Evolutionary conservation across 106 monocot species (phyloP), one percentile per base, ranked within the genome.

Genomic region (Xerophyta viscosa): DNA sequence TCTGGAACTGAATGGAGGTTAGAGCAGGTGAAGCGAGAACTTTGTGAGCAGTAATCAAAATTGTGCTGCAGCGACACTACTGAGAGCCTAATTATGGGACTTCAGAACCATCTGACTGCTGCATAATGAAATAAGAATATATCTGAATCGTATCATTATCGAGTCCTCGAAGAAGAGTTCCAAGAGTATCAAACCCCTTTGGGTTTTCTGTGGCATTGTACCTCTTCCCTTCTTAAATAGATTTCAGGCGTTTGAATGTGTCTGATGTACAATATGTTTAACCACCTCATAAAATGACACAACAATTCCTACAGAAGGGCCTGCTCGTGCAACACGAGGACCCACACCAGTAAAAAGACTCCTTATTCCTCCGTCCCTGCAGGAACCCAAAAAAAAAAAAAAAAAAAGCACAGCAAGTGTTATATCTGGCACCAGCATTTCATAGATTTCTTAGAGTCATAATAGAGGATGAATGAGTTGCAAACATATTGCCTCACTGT

Each of bases 301-400:
- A 13, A 96, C 94, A 20, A 96, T 96, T 15, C 94, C 94, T 27
- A 96, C 94, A 11, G 94, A 96, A 31, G 94, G 94, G 2, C 94
- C 94, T 12, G 94, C 84, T 27, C 94, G 88, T 8, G 41, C 94
- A 24, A 96, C 94, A 30, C 94, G 84, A 2, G 94, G 94, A 17
- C 84, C 88, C 31, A 76, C 75, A 51, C 94, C 94, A 3, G 70
- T 85, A 52, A 94, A 94, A 18, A 94, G 75, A 20, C 84, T 84
- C 57, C 78, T 94, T 29, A 78, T 7, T 6, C 94, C 88, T 52
- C 84, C 75, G 61, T 69, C 73, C 62, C 94, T 94, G 83, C 72
- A 66, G 20, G 11, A 39, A 15, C 39, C 15, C 15, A 24, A 30
- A 21, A 54, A 2, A 20, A 67, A 46, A 20, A 54, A 37, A 2